phyloP scores from a whole-genome alignment of 2,329 filamentous ascomycete species.

The Fusarium humuli region DNA sequence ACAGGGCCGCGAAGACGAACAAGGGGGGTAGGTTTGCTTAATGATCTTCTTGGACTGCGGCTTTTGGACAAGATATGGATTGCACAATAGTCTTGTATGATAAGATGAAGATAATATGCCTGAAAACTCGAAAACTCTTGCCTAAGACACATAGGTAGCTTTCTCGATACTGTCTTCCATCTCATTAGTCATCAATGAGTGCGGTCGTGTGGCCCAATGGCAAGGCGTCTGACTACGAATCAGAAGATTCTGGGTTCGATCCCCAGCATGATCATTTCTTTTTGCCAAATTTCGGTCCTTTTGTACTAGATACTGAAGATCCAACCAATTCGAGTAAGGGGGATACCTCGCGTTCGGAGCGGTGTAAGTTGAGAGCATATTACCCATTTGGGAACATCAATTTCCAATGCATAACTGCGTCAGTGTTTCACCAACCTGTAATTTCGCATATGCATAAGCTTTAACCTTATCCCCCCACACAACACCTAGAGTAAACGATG shows the following conservation, averaged over 20 bases:
- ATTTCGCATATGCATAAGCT: not conserved
- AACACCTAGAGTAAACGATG: not conserved
- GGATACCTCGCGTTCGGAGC: not conserved
- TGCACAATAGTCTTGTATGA: too few species aligned
- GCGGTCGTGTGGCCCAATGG: slow-evolving; percentile 34
- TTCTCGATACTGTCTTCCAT: not conserved
- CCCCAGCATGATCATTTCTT: slow-evolving; percentile 33
- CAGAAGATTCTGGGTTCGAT: slow-evolving; percentile 40
- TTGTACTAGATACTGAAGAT: not conserved
- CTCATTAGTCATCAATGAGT: slow-evolving; percentile 13
- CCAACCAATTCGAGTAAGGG: too few species aligned
- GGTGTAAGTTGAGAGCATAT: not conserved
- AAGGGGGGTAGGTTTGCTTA: too few species aligned
- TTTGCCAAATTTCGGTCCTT: not conserved
- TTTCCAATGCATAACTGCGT: not conserved
- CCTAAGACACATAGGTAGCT: not conserved
- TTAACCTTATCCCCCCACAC: not conserved
- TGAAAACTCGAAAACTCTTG: too few species aligned
- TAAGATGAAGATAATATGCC: too few species aligned
- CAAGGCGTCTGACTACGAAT: slow-evolving; percentile 40
- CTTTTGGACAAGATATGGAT: too few species aligned
- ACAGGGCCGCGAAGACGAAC: too few species aligned
- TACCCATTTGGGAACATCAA: not conserved
- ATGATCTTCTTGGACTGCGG: too few species aligned
- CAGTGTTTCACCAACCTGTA: not conserved